These are phyloP conservation scores for Cutaneotrichosporon spelunceum DNA, from an alignment of 1,284 basidiomycete genomes.

Conservation along the genomic window DNA sequence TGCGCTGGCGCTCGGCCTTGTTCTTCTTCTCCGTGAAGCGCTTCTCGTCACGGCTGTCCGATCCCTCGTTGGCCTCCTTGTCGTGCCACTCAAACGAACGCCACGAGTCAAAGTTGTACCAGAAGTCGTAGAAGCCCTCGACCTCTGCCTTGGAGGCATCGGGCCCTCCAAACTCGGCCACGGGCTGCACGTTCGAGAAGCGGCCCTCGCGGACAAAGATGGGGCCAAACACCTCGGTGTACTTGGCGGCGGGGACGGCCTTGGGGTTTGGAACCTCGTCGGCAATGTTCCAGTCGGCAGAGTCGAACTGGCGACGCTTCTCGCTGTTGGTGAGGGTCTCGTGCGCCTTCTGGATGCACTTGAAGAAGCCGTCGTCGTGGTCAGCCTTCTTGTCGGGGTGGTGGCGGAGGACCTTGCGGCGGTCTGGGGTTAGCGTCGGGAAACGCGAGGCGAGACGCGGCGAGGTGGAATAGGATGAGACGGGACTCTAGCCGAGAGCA, in stretches of 20 bases:
- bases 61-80: conserved; percentile 98
- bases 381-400: conserved; percentile 98
- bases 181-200: conserved; percentile 86
- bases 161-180: conserved; percentile 71
- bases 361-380: conserved; percentile 99
- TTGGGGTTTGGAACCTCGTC: conserved; percentile 69
- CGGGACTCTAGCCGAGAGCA: too few species aligned
- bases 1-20: conserved; percentile 88
- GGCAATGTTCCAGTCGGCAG: conserved; percentile 82
- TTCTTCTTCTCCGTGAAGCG: conserved; percentile 99
- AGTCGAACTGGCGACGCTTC: conserved; percentile 92
- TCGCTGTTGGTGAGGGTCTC: conserved; percentile 86
- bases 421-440: conserved; percentile 59
- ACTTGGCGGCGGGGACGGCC: conserved; percentile 60
- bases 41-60: conserved; percentile 97
- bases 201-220: conserved; percentile 88
- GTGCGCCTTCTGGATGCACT: conserved; percentile 96
- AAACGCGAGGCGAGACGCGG: too few species aligned
- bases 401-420: conserved; percentile 98
- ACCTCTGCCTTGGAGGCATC: conserved; percentile 77
- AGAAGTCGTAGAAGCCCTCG: conserved; percentile 95
- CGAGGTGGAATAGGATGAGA: background rate
- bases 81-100: conserved; percentile 96
- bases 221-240: conserved; percentile 60
- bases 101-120: conserved; percentile 99